Evolutionary conservation across 345 rosid species (phyloP).

Genomic region (Syzygium aromaticum): DNA sequence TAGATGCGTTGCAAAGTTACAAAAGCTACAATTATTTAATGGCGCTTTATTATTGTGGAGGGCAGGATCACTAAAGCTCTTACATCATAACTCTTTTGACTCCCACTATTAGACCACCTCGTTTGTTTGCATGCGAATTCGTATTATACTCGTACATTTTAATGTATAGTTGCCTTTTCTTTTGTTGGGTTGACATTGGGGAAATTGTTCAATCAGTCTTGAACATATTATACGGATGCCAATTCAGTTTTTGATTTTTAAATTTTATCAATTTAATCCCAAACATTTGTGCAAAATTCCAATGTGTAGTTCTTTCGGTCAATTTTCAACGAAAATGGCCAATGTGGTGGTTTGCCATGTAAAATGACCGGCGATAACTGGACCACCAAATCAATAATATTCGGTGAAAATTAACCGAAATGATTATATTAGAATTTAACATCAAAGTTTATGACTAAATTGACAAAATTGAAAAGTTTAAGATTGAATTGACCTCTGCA

Average conservation of each 20-base stretch:
- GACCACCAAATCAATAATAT: fast-evolving
- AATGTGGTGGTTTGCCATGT: background rate
- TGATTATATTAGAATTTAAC: background rate
- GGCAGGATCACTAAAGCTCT: background rate
- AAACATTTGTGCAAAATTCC: fast-evolving
- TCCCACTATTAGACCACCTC: background rate
- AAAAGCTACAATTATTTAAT: background rate
- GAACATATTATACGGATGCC: background rate
- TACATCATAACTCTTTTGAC: background rate
- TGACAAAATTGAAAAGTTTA: background rate
- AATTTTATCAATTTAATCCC: background rate
- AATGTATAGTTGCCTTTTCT: too few relatives aligned
- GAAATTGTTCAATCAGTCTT: background rate
- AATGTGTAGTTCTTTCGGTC: fast-evolving
- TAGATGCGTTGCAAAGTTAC: background rate
- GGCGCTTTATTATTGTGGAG: background rate
- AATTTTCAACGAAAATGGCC: fast-evolving
- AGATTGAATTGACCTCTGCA: fast-evolving
- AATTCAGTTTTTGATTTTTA: fast-evolving
- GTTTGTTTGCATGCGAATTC: background rate
- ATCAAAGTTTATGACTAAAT: background rate
- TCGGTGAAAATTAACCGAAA: too few relatives aligned
- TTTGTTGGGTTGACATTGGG: background rate
- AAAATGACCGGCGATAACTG: fast-evolving
- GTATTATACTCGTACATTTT: background rate